Conservation (phyloP, 495 filamentous ascomycete genomes). For the Annulohypoxylon maeteangense region DNA sequence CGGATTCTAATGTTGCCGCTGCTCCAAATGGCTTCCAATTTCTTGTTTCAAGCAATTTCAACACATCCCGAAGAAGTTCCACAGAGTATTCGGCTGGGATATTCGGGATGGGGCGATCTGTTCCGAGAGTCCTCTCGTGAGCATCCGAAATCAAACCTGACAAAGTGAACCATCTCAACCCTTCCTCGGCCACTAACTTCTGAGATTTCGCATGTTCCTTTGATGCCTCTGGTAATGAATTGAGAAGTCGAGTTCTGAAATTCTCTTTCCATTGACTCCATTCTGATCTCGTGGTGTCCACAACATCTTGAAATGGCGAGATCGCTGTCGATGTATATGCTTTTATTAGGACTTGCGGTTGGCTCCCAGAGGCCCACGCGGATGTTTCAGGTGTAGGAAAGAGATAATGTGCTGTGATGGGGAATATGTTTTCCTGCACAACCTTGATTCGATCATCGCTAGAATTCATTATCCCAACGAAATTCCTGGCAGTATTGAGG, state of each 20-base stretch:
- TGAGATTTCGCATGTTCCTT: conserved; percentile 79
- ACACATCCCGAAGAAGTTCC: conserved; percentile 47
- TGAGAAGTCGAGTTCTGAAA: conserved; percentile 70
- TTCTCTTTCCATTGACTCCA: conserved; percentile 67
- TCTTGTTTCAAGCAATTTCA: conserved; percentile 55
- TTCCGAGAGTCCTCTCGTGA: conserved; percentile 36
- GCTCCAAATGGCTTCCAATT: conserved; percentile 88
- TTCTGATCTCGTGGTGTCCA: conserved; percentile 50
- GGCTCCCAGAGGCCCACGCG: conserved; percentile 47
- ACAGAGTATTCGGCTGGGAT: conserved; percentile 39
- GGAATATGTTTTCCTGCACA: conserved; percentile 57
- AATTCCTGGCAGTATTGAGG: conserved; percentile 63
- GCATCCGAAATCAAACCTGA: conserved; percentile 58
- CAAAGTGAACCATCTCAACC: conserved; percentile 70
- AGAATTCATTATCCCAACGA: conserved; percentile 52
- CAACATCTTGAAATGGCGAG: conserved; percentile 50
- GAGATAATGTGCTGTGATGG: conserved; percentile 54
- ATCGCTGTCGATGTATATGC: conserved; percentile 49
- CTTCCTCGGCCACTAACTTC: conserved; percentile 67
- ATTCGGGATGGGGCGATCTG: conserved; percentile 45
- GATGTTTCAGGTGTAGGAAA: conserved; percentile 51
- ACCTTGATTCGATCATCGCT: conserved; percentile 47
- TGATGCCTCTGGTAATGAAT: conserved; percentile 80
- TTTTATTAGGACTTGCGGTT: conserved; percentile 46
- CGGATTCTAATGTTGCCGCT: conserved; percentile 68